Evolutionary conservation across 2,329 filamentous ascomycete species (phyloP), one percentile per base, ranked within the genome.

Genomic region (Allantophomopsis cytisporea): DNA sequence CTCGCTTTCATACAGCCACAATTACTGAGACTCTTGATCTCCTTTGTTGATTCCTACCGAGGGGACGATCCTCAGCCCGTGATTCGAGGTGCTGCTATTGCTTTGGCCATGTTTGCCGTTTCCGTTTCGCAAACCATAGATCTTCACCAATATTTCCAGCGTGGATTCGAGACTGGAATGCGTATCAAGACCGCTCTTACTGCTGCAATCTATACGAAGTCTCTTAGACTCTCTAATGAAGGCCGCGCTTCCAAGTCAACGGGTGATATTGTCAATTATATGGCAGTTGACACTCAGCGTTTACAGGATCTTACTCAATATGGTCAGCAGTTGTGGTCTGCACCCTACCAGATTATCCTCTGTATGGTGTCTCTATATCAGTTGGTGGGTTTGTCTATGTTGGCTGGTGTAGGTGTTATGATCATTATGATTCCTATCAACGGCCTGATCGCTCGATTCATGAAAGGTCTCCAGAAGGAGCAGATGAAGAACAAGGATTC

Each of bases 401-500:
- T 98, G 59, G 87, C 91, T 28, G 91, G 91, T 52, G 81, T 98
- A 38, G 89, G 72, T 39, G 85, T 88, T 42, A 98, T 98, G 93
- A 71, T 98, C 44, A 62, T 95, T 50, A 96, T 96, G 89, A 89
- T 98, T 58, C 91, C 91, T 0, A 68, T 96, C 50, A 96, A 98
- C 56, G 89, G 88, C 37, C 68, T 91, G 45, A 91, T 96, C 55
- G 89, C 91, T 17, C 76, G 81, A 42, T 71, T 94, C 50, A 95
- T 95, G 83, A 95, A 94, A 65, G 86, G 73, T 34, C 65, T 98
- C 51, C 93, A 98, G 57, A 93, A 96, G 61, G 70, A 79, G 47
- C 91, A 98, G 64, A 98, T 98, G 91, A 94, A 93, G 68, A 96
- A 96, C 66, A 98, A 98, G 64, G 91, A 98, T 54, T 74, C 87